These are phyloP conservation scores for Nectriaceae sp. DNA, from an alignment of 2,329 filamentous ascomycete genomes.

Conservation along the genomic window DNA sequence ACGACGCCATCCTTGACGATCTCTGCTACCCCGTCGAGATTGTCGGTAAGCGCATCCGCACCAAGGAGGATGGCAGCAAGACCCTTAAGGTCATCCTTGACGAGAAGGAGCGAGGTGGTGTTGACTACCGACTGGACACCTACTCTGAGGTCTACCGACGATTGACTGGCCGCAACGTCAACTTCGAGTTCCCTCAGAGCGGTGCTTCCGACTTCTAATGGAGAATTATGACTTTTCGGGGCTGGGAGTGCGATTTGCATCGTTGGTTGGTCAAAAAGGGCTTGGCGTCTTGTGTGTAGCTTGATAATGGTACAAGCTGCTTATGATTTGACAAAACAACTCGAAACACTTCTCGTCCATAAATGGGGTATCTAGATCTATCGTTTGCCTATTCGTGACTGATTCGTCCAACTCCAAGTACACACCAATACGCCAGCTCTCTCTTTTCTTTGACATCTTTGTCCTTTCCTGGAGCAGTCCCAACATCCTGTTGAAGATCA, in stretches of 20 bases:
- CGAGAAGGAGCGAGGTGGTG: constrained; percentile 99
- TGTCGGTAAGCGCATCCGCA: constrained; percentile 97
- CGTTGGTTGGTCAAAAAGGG: constrained; percentile 45
- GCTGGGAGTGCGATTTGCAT: constrained; percentile 38
- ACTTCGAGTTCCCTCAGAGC: constrained; percentile 97
- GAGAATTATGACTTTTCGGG: constrained; percentile 23
- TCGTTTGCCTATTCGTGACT: constrained; percentile 43
- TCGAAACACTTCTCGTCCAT: constrained; percentile 31
- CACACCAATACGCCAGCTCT: constrained; percentile 95
- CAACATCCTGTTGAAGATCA: constrained; percentile 67
- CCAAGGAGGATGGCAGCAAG: constrained; percentile 99
- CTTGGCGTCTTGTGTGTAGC: constrained; percentile 54
- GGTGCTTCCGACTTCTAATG: constrained; percentile 75
- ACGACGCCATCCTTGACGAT: constrained; percentile 97
- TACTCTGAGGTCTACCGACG: constrained; percentile 99
- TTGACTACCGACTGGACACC: constrained; percentile 99
- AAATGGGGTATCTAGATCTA: constrained; percentile 44
- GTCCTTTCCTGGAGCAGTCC: constrained; percentile 51
- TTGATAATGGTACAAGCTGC: constrained; percentile 50
- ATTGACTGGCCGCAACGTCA: constrained; percentile 92
- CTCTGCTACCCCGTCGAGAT: constrained; percentile 99
- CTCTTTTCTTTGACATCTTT: constrained; percentile 73
- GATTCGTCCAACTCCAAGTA: constrained; percentile 84
- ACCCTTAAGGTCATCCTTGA: constrained; percentile 98
- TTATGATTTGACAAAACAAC: constrained; percentile 40